A percentile compares a stretch with the other conserved stretches of the same genome.
Evolutionary conservation across 768 basidiomycete genomes (phyloP).

Genomic region (Russula olivacea): DNA sequence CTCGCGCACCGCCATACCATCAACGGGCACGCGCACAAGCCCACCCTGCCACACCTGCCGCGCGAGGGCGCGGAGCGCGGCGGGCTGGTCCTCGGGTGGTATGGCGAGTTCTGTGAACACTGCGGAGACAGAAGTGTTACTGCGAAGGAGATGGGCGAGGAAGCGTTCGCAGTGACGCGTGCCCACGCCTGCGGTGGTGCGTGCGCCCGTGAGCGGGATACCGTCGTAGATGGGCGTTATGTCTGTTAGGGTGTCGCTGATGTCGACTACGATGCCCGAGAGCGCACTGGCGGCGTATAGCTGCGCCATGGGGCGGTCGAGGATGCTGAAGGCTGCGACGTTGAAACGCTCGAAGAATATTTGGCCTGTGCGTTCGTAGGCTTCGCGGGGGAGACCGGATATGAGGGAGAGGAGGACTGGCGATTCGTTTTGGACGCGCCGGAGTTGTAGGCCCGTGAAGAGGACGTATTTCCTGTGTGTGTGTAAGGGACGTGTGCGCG

Average conservation of each 20-base stretch:
- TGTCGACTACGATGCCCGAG: constrained; percentile 74
- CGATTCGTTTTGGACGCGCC: constrained; percentile 82
- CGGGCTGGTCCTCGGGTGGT: constrained; percentile 28
- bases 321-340: constrained; percentile 70
- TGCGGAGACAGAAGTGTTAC: constrained; percentile 59
- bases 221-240: constrained; percentile 75
- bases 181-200: constrained; percentile 57
- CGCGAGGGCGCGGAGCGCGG: constrained; percentile 57
- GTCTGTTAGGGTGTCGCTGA: constrained; percentile 70
- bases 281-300: constrained; percentile 71
- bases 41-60: constrained; percentile 57
- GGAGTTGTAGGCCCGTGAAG: constrained; percentile 65
- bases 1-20: constrained; percentile 42
- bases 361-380: constrained; percentile 70
- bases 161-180: constrained; percentile 67
- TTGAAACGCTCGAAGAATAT: constrained; percentile 93
- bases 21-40: constrained; percentile 67
- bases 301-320: constrained; percentile 81
- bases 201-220: constrained; percentile 49
- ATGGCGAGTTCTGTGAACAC: constrained; percentile 49
- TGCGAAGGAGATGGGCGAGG: constrained; percentile 64
- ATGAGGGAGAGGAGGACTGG: constrained; percentile 72
- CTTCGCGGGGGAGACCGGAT: constrained; percentile 55
- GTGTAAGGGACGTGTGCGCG: too few species aligned
- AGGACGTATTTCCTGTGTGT: constrained; percentile 73